These are phyloP conservation scores for Saxophila tyrrhenica DNA, from an alignment of 495 filamentous ascomycete species.

Conservation along the genomic window DNA sequence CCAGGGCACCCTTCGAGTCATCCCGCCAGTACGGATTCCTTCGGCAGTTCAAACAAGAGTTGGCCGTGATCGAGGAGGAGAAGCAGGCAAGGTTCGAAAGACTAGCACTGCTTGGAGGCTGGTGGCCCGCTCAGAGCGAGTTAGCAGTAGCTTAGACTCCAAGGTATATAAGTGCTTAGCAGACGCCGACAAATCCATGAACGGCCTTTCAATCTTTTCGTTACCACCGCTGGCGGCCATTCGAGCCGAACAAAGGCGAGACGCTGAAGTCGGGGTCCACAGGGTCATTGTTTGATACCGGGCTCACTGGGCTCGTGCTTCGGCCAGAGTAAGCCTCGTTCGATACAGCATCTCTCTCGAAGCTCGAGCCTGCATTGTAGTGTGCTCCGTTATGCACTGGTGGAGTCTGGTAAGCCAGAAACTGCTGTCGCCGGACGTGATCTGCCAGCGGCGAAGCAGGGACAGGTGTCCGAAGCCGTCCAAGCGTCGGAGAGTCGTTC, in stretches of 20 bases:
- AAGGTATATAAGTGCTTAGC: no score
- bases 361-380: neutral
- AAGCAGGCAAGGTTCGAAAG: no score
- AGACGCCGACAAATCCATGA: no score
- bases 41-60: no score
- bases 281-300: neutral
- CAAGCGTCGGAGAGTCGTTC: slow-evolving; percentile 14
- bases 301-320: neutral
- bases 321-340: neutral
- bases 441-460: slow-evolving; percentile 1
- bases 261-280: neutral
- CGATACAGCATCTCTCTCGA: neutral
- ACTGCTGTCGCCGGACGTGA: slow-evolving; percentile 5
- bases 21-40: no score
- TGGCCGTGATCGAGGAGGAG: no score
- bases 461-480: neutral
- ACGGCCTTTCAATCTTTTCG: neutral
- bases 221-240: neutral
- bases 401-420: neutral
- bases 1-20: no score
- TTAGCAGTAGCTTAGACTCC: no score
- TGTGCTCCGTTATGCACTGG: neutral
- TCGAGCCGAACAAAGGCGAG: neutral
- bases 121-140: no score
- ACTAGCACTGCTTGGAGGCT: no score